phyloP scores from a whole-genome alignment of 75 land plant genomes.

The Adiantum capillusveneris region DNA sequence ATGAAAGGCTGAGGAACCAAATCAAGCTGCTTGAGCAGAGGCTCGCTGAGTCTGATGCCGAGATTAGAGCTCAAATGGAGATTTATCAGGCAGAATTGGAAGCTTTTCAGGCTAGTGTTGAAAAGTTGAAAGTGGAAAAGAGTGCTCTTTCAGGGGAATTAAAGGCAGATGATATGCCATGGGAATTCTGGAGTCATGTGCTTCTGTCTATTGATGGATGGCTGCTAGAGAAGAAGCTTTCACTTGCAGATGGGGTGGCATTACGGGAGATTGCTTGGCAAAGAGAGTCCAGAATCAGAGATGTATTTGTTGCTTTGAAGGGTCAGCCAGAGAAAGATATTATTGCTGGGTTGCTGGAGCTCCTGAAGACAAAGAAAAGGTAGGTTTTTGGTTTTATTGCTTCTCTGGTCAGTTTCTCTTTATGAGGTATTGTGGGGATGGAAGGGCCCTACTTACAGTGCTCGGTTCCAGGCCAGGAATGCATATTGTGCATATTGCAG shows the following conservation, averaged over 20 bases:
- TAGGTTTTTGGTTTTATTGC: too few species aligned
- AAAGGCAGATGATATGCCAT: conserved; percentile 59
- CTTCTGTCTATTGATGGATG: conserved; percentile 68
- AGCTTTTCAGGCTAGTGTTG: conserved; percentile 66
- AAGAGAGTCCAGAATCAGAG: conserved; percentile 50
- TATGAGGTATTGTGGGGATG: too few species aligned
- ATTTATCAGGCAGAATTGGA: conserved; percentile 65
- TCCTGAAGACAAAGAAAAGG: conserved; percentile 49
- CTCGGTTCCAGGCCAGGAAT: conserved; percentile 55
- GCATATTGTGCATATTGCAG: conserved; percentile 82
- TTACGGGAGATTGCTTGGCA: conserved; percentile 84
- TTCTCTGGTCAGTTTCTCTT: too few species aligned
- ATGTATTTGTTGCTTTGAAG: conserved; percentile 52
- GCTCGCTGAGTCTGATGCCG: conserved; percentile 68
- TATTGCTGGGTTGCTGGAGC: conserved; percentile 39
- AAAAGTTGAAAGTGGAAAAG: conserved; percentile 53
- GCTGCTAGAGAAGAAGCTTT: conserved; percentile 68
- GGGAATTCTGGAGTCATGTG: conserved; percentile 87
- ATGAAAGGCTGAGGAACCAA: conserved; percentile 51
- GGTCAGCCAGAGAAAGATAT: conserved; percentile 51
- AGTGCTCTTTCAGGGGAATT: conserved; percentile 22
- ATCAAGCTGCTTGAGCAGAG: conserved; percentile 63
- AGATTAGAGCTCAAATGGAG: conserved; percentile 51
- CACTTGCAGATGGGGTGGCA: conserved; percentile 48
- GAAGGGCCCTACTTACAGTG: not conserved